Percentiles rank a stretch among this genome's conserved stretches.
phyloP scores from a whole-genome alignment of 2,329 filamentous ascomycete species.

The Sporothrix brasiliensis region DNA sequence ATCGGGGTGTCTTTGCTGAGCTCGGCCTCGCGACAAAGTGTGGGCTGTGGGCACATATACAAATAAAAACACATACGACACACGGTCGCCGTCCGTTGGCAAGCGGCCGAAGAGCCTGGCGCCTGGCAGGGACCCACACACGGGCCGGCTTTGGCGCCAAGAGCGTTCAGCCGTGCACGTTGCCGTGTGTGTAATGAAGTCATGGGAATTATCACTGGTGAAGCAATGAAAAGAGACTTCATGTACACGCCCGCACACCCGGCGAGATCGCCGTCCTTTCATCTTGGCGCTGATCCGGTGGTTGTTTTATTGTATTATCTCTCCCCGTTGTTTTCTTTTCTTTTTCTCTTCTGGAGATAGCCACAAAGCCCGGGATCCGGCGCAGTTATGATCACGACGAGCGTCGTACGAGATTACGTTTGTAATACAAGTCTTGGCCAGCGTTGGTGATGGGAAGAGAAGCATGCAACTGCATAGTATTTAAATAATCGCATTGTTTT shows the following conservation, averaged over 20 bases:
- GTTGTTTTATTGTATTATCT: background rate
- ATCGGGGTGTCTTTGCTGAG: background rate
- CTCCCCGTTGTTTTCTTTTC: no score
- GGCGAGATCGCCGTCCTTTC: background rate
- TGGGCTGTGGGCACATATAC: no score
- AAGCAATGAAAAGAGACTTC: background rate
- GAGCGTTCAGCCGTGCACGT: background rate
- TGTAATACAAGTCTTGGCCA: background rate
- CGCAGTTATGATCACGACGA: background rate
- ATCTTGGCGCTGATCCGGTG: background rate
- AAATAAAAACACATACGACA: background rate
- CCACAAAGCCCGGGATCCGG: no score
- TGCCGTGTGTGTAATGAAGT: background rate
- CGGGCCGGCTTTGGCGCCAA: constrained; percentile 13
- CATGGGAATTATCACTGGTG: background rate
- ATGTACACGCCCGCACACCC: no score
- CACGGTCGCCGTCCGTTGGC: constrained; percentile 8
- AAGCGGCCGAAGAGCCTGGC: background rate
- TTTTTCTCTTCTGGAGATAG: no score
- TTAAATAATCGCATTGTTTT: no score
- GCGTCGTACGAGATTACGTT: constrained; percentile 1
- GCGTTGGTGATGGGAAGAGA: background rate
- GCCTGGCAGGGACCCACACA: background rate
- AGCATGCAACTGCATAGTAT: no score
- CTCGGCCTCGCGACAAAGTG: constrained; percentile 20